Evolutionary conservation across 805 yeast species (phyloP), one percentile per base, ranked within the genome.

Genomic region (Candida insectorum): DNA sequence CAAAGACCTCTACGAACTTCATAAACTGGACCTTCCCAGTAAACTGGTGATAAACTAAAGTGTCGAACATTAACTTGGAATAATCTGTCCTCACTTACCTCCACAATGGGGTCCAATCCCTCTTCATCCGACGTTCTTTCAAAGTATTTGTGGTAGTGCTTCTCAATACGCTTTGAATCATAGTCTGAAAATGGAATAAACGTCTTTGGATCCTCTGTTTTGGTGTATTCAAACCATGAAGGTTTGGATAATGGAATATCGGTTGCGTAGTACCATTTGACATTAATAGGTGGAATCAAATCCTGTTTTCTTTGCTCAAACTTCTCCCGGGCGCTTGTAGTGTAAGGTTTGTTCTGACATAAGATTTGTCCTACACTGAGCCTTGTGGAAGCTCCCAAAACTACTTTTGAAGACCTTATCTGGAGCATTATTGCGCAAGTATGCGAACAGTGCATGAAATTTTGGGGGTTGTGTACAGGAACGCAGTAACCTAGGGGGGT

Each of bases 11-110:
- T 62, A 28, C 96, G 66, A 1, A 91, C 82, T 39, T 85, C 88
- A 51, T 79, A 91, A 0, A 65, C 60, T 0, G 96, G 93, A 1
- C 97, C 97, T 6, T 77, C 79, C 97, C 97, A 91, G 53, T 79
- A 91, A 0, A 80, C 72, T 0, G 97, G 94, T 3, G 59, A 44
- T 47, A 89, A 54, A 30, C 68, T 69, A 56, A 78, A 69, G 5
- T 60, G 56, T 0, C 51, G 41, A 14, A 91, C 40, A 48, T 86
- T 77, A 4, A 87, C 96, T 47, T 78, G 76, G 48, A 84, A 85
- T 16, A 91, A 62, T 16, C 75, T 73, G 51, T 89, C 97, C 48
- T 86, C 95, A 50, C 81, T 81, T 1, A 91, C 97, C 1, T 73
- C 72, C 3, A 83, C 73, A 2, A 40, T 25, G 2, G 41, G 37